Base-by-base conservation (phyloP, 306 rosid species). In the Malus sylvestris region DNA sequence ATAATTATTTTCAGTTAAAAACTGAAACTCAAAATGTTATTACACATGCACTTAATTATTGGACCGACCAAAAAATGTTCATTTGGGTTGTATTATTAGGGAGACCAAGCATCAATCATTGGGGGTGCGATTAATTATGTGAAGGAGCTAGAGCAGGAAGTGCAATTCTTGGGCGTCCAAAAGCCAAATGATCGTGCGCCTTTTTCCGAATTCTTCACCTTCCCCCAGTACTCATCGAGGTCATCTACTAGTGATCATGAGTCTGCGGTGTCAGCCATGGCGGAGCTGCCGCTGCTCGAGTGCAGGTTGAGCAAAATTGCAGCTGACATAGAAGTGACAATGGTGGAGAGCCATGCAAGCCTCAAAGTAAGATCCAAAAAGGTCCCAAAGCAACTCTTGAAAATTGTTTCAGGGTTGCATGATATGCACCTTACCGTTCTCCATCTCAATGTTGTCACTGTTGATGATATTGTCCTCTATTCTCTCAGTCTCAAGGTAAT, bases 321-420 rank as follows among this genome's bases (percentile, higher is more conserved):
- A 19, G 98, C 97, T 57, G 98, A 96, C 52, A 83, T 96, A 63
- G 97, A 96, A 83, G 99, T 92, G 60, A 88, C 93, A 63, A 87
- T 96, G 96, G 98, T 92, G 65, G 99, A 92, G 73, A 91, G 85
- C 84, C 99, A 96, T 83, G 99, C 96, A 76, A 96, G 83, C 77
- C 79, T 96, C 62, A 92, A 91, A 71, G 91, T 96, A 68, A 88
- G 97, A 63, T 86, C 97, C 11, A 85, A 83, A 78, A 89, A 77
- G 78, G 65, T 87, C 33, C 90, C 98, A 35, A 92, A 89, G 78
- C 98, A 89, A 76, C 90, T 89, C 30, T 70, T 92, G 81, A 92
- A 88, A 70, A 74, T 96, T 38, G 96, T 92, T 30, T 83, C 93
- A 71, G 87, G 88, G 57, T 81, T 92, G 88, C 92, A 91, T 55